A percentile compares a stretch with the other conserved stretches of the same genome.
phyloP scores from a whole-genome alignment of 2,329 filamentous ascomycete genomes.

The Phyllosticta paracitricarpa region DNA sequence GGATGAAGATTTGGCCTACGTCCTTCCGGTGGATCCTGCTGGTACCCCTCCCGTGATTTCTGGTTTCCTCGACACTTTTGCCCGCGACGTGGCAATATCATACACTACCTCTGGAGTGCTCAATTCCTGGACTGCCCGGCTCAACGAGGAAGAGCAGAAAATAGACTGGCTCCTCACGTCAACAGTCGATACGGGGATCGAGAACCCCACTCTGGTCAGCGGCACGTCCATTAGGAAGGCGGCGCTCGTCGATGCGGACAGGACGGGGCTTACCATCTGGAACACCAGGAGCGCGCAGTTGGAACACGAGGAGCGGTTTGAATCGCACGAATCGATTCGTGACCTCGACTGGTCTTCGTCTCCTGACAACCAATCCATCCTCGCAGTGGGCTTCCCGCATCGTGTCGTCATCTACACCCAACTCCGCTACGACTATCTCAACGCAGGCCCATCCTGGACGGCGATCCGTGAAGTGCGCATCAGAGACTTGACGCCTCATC shows the following conservation, averaged over 20 bases:
- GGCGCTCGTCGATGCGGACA: conserved; percentile 64
- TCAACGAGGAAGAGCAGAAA: conserved; percentile 48
- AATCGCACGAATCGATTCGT: conserved; percentile 62
- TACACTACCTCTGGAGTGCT: conserved; percentile 67
- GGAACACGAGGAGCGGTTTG: conserved; percentile 69
- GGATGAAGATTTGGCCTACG: conserved; percentile 42
- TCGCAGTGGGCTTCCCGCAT: conserved; percentile 88
- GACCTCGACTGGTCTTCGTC: conserved; percentile 94
- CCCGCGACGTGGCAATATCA: conserved; percentile 75
- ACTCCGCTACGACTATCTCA: conserved; percentile 84
- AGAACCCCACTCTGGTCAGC: conserved; percentile 65
- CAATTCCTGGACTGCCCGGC: conserved; percentile 74
- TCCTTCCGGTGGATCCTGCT: conserved; percentile 79
- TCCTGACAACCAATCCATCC: conserved; percentile 75
- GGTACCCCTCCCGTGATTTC: conserved; percentile 61
- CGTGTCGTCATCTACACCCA: conserved; percentile 74
- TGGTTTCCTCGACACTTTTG: conserved; percentile 76
- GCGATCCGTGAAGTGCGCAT: conserved; percentile 74
- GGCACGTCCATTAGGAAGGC: conserved; percentile 81
- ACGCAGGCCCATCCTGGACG: conserved; percentile 82
- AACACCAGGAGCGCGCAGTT: conserved; percentile 72
- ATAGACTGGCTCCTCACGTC: conserved; percentile 79
- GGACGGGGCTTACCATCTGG: conserved; percentile 79
- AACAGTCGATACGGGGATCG: conserved; percentile 67
- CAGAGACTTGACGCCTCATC: conserved; percentile 72